phyloP scores from a whole-genome alignment of 2,329 filamentous ascomycete genomes.

The Fusarium coffeatum region DNA sequence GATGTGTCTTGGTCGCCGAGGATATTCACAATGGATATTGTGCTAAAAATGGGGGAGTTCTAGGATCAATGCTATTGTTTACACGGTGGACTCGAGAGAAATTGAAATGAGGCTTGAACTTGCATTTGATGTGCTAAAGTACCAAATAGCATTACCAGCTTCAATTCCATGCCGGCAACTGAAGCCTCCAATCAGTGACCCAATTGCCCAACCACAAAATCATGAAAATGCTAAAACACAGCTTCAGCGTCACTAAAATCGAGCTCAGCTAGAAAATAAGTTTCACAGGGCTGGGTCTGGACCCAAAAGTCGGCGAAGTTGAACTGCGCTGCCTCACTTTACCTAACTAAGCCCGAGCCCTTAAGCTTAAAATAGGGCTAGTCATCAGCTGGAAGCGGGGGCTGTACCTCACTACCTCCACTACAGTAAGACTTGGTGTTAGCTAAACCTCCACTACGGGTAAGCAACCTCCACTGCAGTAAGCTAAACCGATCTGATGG shows the following conservation, averaged over 20 bases:
- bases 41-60: background rate
- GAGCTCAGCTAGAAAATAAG: background rate
- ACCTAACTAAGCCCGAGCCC: conserved; percentile 3
- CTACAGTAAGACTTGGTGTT: background rate
- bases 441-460: background rate
- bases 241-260: background rate
- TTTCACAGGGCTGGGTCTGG: conserved; percentile 5
- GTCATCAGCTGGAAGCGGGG: conserved; percentile 15
- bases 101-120: background rate
- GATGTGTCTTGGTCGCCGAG: background rate
- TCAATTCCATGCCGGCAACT: background rate
- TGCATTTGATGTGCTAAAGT: background rate
- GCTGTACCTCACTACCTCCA: conserved; percentile 3
- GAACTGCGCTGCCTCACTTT: background rate
- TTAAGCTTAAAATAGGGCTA: conserved; percentile 41
- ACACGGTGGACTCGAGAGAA: no score
- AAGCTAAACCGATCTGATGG: conserved; percentile 18
- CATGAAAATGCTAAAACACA: background rate
- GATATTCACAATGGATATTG: background rate
- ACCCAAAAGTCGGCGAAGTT: background rate
- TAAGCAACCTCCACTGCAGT: background rate
- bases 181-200: background rate
- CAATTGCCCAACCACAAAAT: conserved; percentile 1
- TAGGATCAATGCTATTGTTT: background rate
- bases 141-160: background rate